Conservation (phyloP, 2,329 filamentous ascomycete genomes). For the Cercospora sojina region DNA sequence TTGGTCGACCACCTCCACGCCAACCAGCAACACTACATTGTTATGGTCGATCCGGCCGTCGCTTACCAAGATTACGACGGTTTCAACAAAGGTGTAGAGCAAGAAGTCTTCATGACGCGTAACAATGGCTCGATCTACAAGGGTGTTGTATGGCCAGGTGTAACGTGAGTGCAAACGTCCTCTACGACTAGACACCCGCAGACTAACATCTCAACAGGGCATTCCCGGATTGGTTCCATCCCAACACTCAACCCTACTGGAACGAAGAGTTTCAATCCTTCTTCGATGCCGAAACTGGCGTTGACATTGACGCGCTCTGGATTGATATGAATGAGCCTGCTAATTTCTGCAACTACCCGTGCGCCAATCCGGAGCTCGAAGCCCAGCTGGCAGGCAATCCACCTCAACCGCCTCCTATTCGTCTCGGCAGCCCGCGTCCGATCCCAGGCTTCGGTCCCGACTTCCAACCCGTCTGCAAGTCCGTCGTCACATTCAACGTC, state of each 20-base stretch:
- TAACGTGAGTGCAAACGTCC: constrained; percentile 24
- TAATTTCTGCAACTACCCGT: constrained; percentile 53
- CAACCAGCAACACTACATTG: constrained; percentile 40
- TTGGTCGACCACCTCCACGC: constrained; percentile 58
- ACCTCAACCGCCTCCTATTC: constrained; percentile 62
- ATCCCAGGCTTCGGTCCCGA: constrained; percentile 67
- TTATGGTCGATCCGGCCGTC: constrained; percentile 75
- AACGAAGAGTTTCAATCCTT: constrained; percentile 64
- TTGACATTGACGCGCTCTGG: constrained; percentile 72
- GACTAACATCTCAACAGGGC: constrained; percentile 12
- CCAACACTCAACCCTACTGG: constrained; percentile 67
- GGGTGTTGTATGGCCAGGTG: constrained; percentile 75
- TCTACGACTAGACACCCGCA: not conserved
- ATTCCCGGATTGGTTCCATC: constrained; percentile 68
- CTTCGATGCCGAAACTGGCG: constrained; percentile 62
- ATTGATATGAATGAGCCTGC: constrained; percentile 67
- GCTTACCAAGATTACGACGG: constrained; percentile 51
- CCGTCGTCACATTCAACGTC: constrained; percentile 37
- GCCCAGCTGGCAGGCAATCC: constrained; percentile 51
- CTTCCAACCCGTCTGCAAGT: constrained; percentile 59
- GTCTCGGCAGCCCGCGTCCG: constrained; percentile 58
- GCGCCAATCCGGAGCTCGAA: constrained; percentile 40
- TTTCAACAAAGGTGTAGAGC: constrained; percentile 61
- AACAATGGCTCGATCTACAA: constrained; percentile 57
- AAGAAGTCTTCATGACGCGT: constrained; percentile 55